phyloP scores from a whole-genome alignment of 257 asterid genomes.

The Nicotiana undulata region DNA sequence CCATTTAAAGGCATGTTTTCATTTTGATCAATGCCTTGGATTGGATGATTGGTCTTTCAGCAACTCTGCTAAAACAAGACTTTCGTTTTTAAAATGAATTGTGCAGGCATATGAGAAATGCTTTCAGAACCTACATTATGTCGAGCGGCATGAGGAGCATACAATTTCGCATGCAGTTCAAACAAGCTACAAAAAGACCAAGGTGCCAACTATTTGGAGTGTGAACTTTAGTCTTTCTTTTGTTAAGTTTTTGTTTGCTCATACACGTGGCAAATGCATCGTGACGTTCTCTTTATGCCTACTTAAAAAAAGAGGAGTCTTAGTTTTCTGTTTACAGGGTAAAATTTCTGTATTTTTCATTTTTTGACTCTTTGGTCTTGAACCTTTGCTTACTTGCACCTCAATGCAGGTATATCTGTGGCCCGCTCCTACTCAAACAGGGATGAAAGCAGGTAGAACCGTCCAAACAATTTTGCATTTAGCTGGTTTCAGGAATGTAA shows the following conservation, averaged over 20 bases:
- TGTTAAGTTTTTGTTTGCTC: not conserved
- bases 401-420: slow-evolving; percentile 69
- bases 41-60: not conserved
- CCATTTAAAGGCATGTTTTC: not conserved
- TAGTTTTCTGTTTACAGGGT: not conserved
- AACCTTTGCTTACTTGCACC: slow-evolving; percentile 11
- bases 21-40: not conserved
- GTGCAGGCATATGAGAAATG: slow-evolving; percentile 83
- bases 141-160: slow-evolving; percentile 87
- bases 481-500: slow-evolving; percentile 93
- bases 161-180: slow-evolving; percentile 94
- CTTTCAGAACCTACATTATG: slow-evolving; percentile 86
- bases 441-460: slow-evolving; percentile 92
- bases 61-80: not conserved
- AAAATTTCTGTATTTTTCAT: not conserved
- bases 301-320: not conserved
- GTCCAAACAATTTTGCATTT: slow-evolving; percentile 63
- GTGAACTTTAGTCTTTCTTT: not conserved
- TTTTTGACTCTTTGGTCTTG: not conserved
- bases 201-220: slow-evolving; percentile 36
- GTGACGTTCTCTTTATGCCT: not conserved
- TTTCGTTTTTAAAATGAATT: not conserved
- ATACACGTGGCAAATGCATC: not conserved
- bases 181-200: slow-evolving; percentile 77
- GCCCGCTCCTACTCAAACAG: slow-evolving; percentile 83